Conservation (phyloP, 768 basidiomycete species). For the Hygrocybe coccinea region DNA sequence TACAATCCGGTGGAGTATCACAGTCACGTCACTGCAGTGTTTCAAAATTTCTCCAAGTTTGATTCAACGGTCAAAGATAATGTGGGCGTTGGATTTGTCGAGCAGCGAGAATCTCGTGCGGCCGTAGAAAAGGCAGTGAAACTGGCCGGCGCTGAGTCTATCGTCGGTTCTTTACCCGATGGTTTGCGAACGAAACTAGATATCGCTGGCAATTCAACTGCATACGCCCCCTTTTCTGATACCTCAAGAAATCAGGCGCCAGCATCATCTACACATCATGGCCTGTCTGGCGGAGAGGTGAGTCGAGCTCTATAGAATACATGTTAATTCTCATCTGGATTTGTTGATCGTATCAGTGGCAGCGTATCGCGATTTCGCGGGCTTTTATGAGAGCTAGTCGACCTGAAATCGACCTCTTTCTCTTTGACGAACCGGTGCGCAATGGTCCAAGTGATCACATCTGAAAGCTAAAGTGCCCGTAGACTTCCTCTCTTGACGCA, state of each 20-base stretch:
- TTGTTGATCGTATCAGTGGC: slow-evolving; percentile 53
- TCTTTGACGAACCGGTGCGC: slow-evolving; percentile 82
- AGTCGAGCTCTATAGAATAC: slow-evolving; percentile 17
- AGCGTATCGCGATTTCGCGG: slow-evolving; percentile 78
- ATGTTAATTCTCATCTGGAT: neutral
- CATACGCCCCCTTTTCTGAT: slow-evolving; percentile 40
- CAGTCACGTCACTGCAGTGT: slow-evolving; percentile 68
- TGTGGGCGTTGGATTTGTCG: slow-evolving; percentile 76
- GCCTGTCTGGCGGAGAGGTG: slow-evolving; percentile 83
- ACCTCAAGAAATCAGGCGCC: slow-evolving; percentile 26
- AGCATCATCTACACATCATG: slow-evolving; percentile 45
- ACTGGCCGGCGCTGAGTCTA: slow-evolving; percentile 62
- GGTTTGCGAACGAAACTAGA: slow-evolving; percentile 74
- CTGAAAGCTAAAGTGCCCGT: neutral
- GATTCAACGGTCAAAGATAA: slow-evolving; percentile 76
- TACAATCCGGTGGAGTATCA: slow-evolving; percentile 70
- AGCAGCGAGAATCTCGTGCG: slow-evolving; percentile 50
- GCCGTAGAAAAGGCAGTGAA: slow-evolving; percentile 62
- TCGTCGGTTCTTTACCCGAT: slow-evolving; percentile 62
- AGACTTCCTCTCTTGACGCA: slow-evolving; percentile 79
- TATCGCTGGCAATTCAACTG: slow-evolving; percentile 45
- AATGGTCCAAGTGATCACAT: neutral
- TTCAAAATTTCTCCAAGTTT: slow-evolving; percentile 83
- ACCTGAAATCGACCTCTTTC: slow-evolving; percentile 69
- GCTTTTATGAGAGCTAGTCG: slow-evolving; percentile 81